Conservation (phyloP, 176 grass and related monocot genomes). For the Eragrostis nindensis region DNA sequence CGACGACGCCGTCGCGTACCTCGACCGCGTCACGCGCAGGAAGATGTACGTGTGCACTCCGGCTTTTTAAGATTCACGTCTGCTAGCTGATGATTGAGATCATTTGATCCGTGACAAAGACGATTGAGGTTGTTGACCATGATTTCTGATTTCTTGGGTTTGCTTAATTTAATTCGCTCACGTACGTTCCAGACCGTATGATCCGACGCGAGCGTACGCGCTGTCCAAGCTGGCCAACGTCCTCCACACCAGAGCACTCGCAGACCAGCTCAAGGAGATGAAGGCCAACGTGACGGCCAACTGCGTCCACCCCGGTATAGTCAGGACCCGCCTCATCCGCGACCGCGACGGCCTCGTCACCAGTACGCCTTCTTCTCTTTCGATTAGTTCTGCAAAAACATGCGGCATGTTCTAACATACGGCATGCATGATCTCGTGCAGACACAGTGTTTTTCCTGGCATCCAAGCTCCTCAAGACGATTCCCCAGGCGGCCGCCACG, state of each 20-base stretch:
- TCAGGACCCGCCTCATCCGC: slow-evolving; percentile 87
- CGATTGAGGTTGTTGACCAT: too few species aligned
- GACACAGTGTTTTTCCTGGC: slow-evolving; percentile 83
- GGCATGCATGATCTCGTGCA: slow-evolving; percentile 33
- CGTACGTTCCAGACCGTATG: slow-evolving; percentile 59
- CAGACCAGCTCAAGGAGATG: slow-evolving; percentile 62
- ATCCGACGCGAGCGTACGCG: slow-evolving; percentile 85
- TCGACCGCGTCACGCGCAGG: slow-evolving; percentile 70
- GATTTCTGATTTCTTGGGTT: too few species aligned
- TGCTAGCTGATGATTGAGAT: too few species aligned
- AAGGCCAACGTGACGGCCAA: slow-evolving; percentile 80
- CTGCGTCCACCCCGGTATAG: slow-evolving; percentile 98
- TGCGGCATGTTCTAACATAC: background rate
- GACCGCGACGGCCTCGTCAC: slow-evolving; percentile 86
- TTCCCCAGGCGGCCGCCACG: slow-evolving; percentile 85
- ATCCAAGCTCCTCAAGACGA: slow-evolving; percentile 93
- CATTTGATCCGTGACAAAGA: too few species aligned
- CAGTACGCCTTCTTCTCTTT: slow-evolving; percentile 33
- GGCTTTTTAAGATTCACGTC: too few species aligned
- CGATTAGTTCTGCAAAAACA: background rate
- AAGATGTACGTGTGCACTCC: slow-evolving; percentile 49
- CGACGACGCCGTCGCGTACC: slow-evolving; percentile 74
- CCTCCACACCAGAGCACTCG: slow-evolving; percentile 79
- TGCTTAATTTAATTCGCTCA: too few species aligned
- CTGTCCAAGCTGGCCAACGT: slow-evolving; percentile 98